Evolutionary conservation across 164 flowering plant species (phyloP), one percentile per base, ranked within the genome.

Genomic region (Malania oleifera): DNA sequence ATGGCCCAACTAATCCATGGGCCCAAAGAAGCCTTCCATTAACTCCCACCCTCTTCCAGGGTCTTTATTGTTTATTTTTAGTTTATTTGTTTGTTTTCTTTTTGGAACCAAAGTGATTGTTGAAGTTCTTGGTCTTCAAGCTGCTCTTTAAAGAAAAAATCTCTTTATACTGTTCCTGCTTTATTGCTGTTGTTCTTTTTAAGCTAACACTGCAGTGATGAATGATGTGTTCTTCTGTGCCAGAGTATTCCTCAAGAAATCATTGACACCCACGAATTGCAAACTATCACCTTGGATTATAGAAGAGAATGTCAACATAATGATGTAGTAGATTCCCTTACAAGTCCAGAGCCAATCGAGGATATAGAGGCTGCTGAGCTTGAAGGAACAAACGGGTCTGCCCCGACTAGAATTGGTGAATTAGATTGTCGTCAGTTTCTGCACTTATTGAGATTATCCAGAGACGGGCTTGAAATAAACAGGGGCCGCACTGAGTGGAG

Each of bases 191-290:
- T 31, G 2, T 7, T 13, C 43, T 7, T 39, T 7, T 39, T 8
- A 17, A 43, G 19, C 3, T 15, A 43, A 43, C 4, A 31, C 9
- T 9, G 35, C 9, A 49, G 24, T 24, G 2, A 22, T 49, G 2
- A 9, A 48, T 18, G 38, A 12, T 34, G 11, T 38, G 12, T 52
- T 14, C 56, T 34, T 53, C 3, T 65, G 25, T 66, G 37, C 38
- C 86, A 90, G 97, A 88, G 99, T 73, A 81, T 90, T 41, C 99
- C 99, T 56, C 89, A 93, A 76, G 91, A 88, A 60, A 69, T 85
- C 50, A 78, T 90, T 28, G 91, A 90, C 52, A 79, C 81, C 20
- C 85, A 86, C 63, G 96, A 90, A 72, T 77, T 90, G 54, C 78
- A 84, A 65, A 83, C 80, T 26, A 88, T 93, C 63, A 90, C 96